phyloP scores from a whole-genome alignment of 192 early-diverging fungal species.

The Haplosporangium gracile region DNA sequence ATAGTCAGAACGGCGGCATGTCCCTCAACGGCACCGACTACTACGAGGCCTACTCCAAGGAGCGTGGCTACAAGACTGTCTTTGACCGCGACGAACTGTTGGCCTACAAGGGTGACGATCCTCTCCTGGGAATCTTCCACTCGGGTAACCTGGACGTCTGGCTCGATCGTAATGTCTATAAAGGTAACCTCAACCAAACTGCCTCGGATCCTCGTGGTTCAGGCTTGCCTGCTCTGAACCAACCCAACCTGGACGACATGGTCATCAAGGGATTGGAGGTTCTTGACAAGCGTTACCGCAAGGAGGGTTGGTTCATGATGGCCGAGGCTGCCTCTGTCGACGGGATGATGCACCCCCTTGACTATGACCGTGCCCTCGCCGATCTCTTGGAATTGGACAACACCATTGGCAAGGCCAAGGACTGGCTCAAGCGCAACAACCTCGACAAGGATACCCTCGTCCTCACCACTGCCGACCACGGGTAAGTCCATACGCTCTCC shows the following conservation, averaged over 20 bases:
- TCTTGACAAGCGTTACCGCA: constrained; percentile 63
- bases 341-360: constrained; percentile 67
- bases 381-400: constrained; percentile 71
- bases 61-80: constrained; percentile 63
- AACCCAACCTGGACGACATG: constrained; percentile 68
- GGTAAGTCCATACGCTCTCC: neutral
- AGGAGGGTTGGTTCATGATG: constrained; percentile 72
- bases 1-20: constrained; percentile 23
- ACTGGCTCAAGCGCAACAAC: constrained; percentile 59
- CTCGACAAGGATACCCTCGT: constrained; percentile 62
- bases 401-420: constrained; percentile 64
- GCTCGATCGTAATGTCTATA: constrained; percentile 68
- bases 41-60: constrained; percentile 57
- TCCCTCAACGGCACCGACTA: constrained; percentile 55
- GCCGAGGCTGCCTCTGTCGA: constrained; percentile 70
- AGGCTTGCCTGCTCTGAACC: constrained; percentile 57
- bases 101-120: constrained; percentile 57
- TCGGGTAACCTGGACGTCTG: constrained; percentile 66
- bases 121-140: constrained; percentile 69
- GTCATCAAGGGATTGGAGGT: constrained; percentile 65
- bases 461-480: constrained; percentile 71
- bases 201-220: constrained; percentile 50
- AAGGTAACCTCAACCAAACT: constrained; percentile 57
- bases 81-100: constrained; percentile 55
- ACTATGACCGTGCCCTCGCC: constrained; percentile 70